Evolutionary conservation across 2,329 filamentous ascomycete species (phyloP).

Genomic region (Hypoxylon sp.): DNA sequence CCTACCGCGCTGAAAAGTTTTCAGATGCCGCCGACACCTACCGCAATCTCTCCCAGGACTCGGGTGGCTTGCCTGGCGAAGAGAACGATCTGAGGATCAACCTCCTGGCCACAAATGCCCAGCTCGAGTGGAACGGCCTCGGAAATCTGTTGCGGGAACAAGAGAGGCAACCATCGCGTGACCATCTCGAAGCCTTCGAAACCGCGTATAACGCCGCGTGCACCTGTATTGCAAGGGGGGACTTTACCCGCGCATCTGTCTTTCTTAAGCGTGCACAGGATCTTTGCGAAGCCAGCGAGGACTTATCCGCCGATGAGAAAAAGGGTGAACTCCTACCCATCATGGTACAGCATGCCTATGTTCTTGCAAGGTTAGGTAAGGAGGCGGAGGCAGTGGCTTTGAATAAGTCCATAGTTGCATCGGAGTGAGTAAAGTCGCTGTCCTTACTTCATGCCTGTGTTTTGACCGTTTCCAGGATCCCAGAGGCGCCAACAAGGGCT

Average conservation of each 20-base stretch:
- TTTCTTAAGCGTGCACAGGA: constrained; percentile 79
- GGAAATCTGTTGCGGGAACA: constrained; percentile 65
- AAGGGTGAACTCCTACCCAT: constrained; percentile 81
- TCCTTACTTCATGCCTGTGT: background rate
- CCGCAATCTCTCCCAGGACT: constrained; percentile 65
- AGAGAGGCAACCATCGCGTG: constrained; percentile 69
- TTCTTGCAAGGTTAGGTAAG: constrained; percentile 77
- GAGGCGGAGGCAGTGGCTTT: constrained; percentile 75
- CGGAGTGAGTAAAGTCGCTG: constrained; percentile 66
- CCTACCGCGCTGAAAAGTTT: constrained; percentile 83
- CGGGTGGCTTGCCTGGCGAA: constrained; percentile 68
- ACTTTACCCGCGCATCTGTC: constrained; percentile 74
- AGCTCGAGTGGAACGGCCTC: constrained; percentile 77
- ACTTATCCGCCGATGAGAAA: constrained; percentile 81
- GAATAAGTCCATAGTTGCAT: constrained; percentile 72
- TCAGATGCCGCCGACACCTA: constrained; percentile 76
- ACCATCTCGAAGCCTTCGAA: constrained; percentile 83
- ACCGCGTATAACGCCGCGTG: constrained; percentile 87
- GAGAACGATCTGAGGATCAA: constrained; percentile 85
- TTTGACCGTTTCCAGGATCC: constrained; percentile 64
- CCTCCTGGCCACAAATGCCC: constrained; percentile 77
- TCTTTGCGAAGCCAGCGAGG: constrained; percentile 80
- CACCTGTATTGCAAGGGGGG: constrained; percentile 77
- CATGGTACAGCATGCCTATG: constrained; percentile 81
- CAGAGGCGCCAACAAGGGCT: constrained; percentile 75